Conservation (phyloP, 1,139 yeast genomes). For the Sugiyamaella japonica region DNA sequence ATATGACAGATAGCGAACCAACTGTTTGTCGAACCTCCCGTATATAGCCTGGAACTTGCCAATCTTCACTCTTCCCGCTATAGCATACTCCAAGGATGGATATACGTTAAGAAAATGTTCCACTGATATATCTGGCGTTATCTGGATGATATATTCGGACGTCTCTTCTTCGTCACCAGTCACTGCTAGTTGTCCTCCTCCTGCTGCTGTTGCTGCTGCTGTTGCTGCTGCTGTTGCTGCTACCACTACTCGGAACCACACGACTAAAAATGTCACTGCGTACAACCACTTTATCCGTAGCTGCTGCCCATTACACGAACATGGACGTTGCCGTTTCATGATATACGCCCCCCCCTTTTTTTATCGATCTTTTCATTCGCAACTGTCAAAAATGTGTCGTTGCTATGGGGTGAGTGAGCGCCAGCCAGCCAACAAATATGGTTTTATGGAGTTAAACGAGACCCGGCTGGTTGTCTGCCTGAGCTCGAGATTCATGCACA, state of each 20-base stretch:
- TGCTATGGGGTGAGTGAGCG: too few species aligned
- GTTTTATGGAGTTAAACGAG: not conserved
- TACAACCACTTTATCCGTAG: not conserved
- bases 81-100: conserved; percentile 29
- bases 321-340: not conserved
- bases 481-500: not conserved
- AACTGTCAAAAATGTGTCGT: too few species aligned
- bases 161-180: conserved; percentile 3
- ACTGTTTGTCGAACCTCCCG: conserved; percentile 32
- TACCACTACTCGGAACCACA: not conserved
- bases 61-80: conserved; percentile 30
- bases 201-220: not conserved
- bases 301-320: not conserved
- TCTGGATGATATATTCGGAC: conserved; percentile 29
- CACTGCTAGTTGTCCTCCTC: conserved; percentile 6
- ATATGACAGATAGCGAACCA: conserved; percentile 29
- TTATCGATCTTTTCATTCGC: too few species aligned
- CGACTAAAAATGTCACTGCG: not conserved
- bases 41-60: conserved; percentile 35
- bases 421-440: not conserved
- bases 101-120: conserved; percentile 31
- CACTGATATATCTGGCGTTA: conserved; percentile 31
- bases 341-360: too few species aligned
- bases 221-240: too few species aligned
- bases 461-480: not conserved